Conservation (phyloP, 2,329 filamentous ascomycete species). For the Alternaria arborescens region DNA sequence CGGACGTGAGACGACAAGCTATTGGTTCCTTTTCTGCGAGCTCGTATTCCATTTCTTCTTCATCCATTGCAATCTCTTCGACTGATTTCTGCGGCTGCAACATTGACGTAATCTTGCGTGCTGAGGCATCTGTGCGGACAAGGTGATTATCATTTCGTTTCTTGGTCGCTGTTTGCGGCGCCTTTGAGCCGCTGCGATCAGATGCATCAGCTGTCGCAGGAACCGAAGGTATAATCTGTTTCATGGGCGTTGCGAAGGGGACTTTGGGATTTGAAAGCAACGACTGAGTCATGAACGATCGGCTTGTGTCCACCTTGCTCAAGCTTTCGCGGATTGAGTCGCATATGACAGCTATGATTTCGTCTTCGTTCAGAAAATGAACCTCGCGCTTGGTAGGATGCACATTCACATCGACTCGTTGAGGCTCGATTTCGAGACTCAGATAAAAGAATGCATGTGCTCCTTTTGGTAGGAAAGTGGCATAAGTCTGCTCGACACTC, state of each 20-base stretch:
- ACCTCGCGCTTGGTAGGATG: slow-evolving; percentile 97
- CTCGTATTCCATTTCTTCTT: slow-evolving; percentile 73
- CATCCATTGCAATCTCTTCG: slow-evolving; percentile 37
- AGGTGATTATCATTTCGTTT: slow-evolving; percentile 82
- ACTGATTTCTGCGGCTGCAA: slow-evolving; percentile 66
- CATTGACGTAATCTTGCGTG: slow-evolving; percentile 97
- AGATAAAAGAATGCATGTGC: slow-evolving; percentile 95
- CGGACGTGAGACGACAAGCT: slow-evolving; percentile 78
- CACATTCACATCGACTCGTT: slow-evolving; percentile 93
- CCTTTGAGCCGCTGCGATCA: slow-evolving; percentile 42
- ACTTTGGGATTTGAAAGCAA: slow-evolving; percentile 64
- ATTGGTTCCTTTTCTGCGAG: slow-evolving; percentile 73
- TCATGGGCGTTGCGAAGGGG: slow-evolving; percentile 52
- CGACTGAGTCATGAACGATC: slow-evolving; percentile 93
- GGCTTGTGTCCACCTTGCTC: slow-evolving; percentile 88
- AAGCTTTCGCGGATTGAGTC: slow-evolving; percentile 79
- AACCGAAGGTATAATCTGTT: slow-evolving; percentile 43
- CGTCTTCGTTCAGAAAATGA: slow-evolving; percentile 96
- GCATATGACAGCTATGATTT: slow-evolving; percentile 89
- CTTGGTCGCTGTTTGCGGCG: slow-evolving; percentile 35
- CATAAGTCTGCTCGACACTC: slow-evolving; percentile 89
- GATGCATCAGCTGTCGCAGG: slow-evolving; percentile 33
- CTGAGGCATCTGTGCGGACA: slow-evolving; percentile 85
- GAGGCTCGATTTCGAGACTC: slow-evolving; percentile 89
- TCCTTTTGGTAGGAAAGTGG: slow-evolving; percentile 86